Evolutionary conservation across 257 asterid species (phyloP).

Genomic region (Catharanthus roseus): DNA sequence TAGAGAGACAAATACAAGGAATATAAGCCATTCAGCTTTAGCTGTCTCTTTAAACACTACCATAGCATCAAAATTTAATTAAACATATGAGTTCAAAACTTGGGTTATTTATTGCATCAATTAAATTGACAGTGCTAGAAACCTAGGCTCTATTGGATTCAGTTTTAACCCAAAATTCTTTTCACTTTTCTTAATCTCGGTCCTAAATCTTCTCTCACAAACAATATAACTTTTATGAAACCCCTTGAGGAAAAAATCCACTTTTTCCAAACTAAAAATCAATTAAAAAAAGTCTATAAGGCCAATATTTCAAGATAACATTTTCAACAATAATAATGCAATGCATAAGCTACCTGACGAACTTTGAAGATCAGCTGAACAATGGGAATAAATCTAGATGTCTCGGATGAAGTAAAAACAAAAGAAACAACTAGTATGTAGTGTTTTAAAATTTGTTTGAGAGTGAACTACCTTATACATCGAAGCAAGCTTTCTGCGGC

Average conservation of each 20-base stretch:
- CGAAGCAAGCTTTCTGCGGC: slow-evolving; percentile 78
- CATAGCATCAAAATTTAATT: background rate
- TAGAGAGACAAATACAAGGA: background rate
- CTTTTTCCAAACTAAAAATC: no score
- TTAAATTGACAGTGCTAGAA: no score
- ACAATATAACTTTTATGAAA: no score
- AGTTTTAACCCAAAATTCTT: no score
- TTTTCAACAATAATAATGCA: background rate
- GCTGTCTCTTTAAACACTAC: background rate
- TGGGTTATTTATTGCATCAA: no score
- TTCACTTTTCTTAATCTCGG: no score
- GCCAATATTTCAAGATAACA: background rate
- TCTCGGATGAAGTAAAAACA: background rate
- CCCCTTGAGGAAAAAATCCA: no score
- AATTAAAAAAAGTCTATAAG: no score
- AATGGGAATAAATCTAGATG: background rate
- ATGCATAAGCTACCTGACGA: background rate
- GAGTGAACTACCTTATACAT: slow-evolving; percentile 65
- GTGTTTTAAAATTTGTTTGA: background rate
- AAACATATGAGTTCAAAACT: no score
- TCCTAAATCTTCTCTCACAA: no score
- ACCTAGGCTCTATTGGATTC: no score
- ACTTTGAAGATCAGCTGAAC: background rate
- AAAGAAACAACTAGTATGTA: background rate
- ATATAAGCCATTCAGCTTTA: background rate